A percentile compares a stretch with the other conserved stretches of the same genome.
Conservation (phyloP, 2,329 filamentous ascomycete species). For the Talaromyces sp. region DNA sequence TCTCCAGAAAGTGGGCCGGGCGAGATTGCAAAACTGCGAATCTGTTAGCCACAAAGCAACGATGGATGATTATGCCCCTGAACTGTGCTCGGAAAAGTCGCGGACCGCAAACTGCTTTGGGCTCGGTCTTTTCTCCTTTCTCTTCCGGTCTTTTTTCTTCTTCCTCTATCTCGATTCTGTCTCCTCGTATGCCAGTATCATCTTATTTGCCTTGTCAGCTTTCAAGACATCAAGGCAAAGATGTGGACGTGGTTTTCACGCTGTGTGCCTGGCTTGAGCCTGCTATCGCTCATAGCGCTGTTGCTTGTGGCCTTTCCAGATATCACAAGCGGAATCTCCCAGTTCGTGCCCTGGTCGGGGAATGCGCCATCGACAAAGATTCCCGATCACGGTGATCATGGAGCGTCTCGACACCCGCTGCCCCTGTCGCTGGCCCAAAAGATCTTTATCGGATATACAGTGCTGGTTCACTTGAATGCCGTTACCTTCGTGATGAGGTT, state of each 20-base stretch:
- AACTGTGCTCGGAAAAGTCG: background rate
- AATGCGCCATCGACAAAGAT: slow-evolving; percentile 16
- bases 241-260: slow-evolving; percentile 30
- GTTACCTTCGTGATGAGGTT: slow-evolving; percentile 54
- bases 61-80: background rate
- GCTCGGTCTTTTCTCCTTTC: background rate
- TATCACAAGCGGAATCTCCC: slow-evolving; percentile 16
- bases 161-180: background rate
- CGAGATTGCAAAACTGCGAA: background rate
- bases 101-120: background rate
- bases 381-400: background rate
- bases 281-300: slow-evolving; percentile 25
- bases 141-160: background rate
- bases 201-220: background rate
- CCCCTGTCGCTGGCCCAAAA: slow-evolving; percentile 25
- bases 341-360: slow-evolving; percentile 20
- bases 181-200: background rate
- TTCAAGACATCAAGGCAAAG: slow-evolving; percentile 1
- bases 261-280: slow-evolving; percentile 32
- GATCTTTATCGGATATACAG: slow-evolving; percentile 61
- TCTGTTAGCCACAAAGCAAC: background rate
- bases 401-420: background rate
- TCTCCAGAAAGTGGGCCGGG: background rate
- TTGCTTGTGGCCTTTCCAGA: slow-evolving; percentile 26
- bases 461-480: slow-evolving; percentile 62